Percentiles rank a stretch among this genome's conserved stretches.
phyloP scores from a whole-genome alignment of 1,139 yeast genomes.

The Oligophagozyma castellii region DNA sequence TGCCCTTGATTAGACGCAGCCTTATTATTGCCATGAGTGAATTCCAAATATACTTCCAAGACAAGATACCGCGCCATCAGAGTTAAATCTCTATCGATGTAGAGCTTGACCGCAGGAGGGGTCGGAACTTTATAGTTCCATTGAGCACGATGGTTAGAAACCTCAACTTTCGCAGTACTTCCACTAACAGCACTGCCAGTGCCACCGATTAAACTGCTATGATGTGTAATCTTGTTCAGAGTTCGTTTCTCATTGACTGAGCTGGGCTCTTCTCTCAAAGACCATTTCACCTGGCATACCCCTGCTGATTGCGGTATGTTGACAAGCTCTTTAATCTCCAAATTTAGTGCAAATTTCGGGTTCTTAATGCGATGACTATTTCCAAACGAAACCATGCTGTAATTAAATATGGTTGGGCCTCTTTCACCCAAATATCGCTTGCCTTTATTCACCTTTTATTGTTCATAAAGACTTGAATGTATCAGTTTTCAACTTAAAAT shows the following conservation, averaged over 20 bases:
- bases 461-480: no score
- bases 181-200: slow-evolving; percentile 23
- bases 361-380: slow-evolving; percentile 11
- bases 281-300: slow-evolving; percentile 50
- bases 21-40: slow-evolving; percentile 6
- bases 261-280: slow-evolving; percentile 30
- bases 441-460: no score
- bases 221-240: slow-evolving; percentile 1
- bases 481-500: no score
- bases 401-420: no score
- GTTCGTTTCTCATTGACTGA: slow-evolving; percentile 7
- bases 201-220: slow-evolving; percentile 8
- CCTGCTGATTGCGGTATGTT: slow-evolving; percentile 79
- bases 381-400: slow-evolving; percentile 1
- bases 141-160: slow-evolving; percentile 35
- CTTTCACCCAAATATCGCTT: no score
- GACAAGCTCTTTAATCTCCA: slow-evolving; percentile 53
- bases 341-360: slow-evolving; percentile 44
- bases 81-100: slow-evolving; percentile 26
- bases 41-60: slow-evolving; percentile 27
- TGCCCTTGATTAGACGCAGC: slow-evolving; percentile 1
- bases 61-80: slow-evolving; percentile 26
- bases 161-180: slow-evolving; percentile 24
- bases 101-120: slow-evolving; percentile 29
- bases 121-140: slow-evolving; percentile 32